Percentiles rank a stretch among this genome's conserved stretches.
Conservation (phyloP, 1,139 yeast species). For the Eremothecium coryli region DNA sequence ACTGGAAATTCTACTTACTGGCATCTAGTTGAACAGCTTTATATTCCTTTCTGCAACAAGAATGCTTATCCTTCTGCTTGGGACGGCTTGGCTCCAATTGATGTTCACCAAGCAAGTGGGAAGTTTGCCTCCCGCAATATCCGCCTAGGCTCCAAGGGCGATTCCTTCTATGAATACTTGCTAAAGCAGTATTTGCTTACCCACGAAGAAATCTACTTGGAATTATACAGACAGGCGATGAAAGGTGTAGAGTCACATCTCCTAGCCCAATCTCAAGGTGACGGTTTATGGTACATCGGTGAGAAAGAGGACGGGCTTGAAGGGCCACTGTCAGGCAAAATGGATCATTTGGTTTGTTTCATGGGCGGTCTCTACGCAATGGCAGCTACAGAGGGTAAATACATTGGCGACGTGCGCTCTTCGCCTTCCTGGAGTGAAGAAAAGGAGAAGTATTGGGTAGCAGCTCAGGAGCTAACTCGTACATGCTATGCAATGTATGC, state of each 20-base stretch:
- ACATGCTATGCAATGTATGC: conserved; percentile 83
- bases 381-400: conserved; percentile 76
- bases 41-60: conserved; percentile 48
- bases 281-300: conserved; percentile 54
- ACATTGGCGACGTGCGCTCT: conserved; percentile 43
- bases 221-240: conserved; percentile 71
- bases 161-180: conserved; percentile 84
- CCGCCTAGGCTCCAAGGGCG: conserved; percentile 85
- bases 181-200: conserved; percentile 83
- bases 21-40: conserved; percentile 66
- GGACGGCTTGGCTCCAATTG: conserved; percentile 79
- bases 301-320: conserved; percentile 64
- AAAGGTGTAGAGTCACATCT: conserved; percentile 64
- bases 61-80: conserved; percentile 15
- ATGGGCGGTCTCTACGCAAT: conserved; percentile 84
- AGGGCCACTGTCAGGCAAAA: conserved; percentile 57
- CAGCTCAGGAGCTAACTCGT: conserved; percentile 68
- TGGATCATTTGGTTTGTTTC: conserved; percentile 93
- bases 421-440: conserved; percentile 37
- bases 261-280: conserved; percentile 41
- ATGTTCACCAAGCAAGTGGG: conserved; percentile 67
- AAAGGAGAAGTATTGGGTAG: conserved; percentile 48
- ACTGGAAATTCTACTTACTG: conserved; percentile 77
- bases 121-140: conserved; percentile 54
- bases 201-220: conserved; percentile 47